Percentiles rank a stretch among this genome's conserved stretches.
These are phyloP conservation scores for Carex kokanica DNA, from an alignment of 176 grass and related monocot species.

Conservation along the genomic window DNA sequence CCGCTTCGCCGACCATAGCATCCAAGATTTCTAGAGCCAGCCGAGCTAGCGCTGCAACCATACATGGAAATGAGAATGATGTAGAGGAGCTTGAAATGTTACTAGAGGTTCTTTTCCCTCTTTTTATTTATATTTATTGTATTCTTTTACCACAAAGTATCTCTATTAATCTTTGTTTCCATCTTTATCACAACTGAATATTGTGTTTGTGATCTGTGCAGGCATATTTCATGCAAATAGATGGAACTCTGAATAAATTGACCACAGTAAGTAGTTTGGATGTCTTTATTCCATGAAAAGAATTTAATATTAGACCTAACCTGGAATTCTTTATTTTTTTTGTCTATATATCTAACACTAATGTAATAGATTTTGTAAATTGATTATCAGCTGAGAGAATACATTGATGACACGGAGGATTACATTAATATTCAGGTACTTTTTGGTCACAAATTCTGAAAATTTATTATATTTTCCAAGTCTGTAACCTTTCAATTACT, in stretches of 20 bases:
- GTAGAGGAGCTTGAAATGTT: slow-evolving; percentile 99
- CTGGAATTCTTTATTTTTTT: neutral
- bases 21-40: slow-evolving; percentile 96
- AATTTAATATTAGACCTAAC: neutral
- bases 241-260: slow-evolving; percentile 95
- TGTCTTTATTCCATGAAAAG: neutral
- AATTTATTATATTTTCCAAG: slow-evolving; percentile 18
- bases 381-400: slow-evolving; percentile 84
- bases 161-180: neutral
- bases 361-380: slow-evolving; percentile 1
- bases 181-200: slow-evolving; percentile 8
- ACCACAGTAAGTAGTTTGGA: slow-evolving; percentile 66
- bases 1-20: slow-evolving; percentile 84
- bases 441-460: neutral
- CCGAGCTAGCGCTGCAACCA: slow-evolving; percentile 79
- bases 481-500: neutral
- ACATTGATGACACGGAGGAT: slow-evolving; percentile 99
- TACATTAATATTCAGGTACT: slow-evolving; percentile 99
- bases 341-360: neutral
- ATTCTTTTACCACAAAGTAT: neutral
- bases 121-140: neutral
- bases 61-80: slow-evolving; percentile 99
- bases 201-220: slow-evolving; percentile 44
- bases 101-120: slow-evolving; percentile 53
- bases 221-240: slow-evolving; percentile 99